These are phyloP conservation scores for Ceratocystis harringtonii DNA, from an alignment of 2,329 filamentous ascomycete species.

Conservation along the genomic window DNA sequence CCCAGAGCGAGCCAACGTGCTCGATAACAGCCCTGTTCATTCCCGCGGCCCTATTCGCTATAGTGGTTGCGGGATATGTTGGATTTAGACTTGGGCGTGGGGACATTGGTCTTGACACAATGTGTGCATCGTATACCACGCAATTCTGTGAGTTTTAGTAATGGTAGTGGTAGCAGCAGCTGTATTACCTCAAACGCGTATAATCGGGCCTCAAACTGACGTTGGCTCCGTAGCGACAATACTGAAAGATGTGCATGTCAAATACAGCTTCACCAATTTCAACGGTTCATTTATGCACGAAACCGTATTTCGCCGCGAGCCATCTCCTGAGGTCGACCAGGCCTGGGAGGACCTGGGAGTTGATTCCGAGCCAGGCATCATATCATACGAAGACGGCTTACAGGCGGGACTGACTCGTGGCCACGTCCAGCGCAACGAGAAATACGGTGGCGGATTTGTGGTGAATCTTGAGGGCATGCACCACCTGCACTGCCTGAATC, in stretches of 20 bases:
- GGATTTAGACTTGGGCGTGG: slow-evolving; percentile 18
- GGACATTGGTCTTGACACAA: slow-evolving; percentile 18
- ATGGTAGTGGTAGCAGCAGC: too few relatives aligned
- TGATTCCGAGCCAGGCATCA: slow-evolving; percentile 33
- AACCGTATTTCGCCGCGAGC: slow-evolving; percentile 36
- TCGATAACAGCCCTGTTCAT: slow-evolving; percentile 12
- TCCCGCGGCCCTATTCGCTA: slow-evolving; percentile 14
- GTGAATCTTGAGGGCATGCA: slow-evolving; percentile 44
- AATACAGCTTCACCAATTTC: slow-evolving; percentile 28
- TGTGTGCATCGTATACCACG: slow-evolving; percentile 25
- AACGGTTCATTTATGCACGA: slow-evolving; percentile 43
- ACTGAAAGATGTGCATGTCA: slow-evolving; percentile 24
- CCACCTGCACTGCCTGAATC: slow-evolving; percentile 46
- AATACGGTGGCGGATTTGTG: slow-evolving; percentile 43
- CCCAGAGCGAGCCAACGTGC: slow-evolving; percentile 4
- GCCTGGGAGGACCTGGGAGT: slow-evolving; percentile 35
- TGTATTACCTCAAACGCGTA: not conserved
- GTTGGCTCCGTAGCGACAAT: slow-evolving; percentile 22
- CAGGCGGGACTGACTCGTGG: slow-evolving; percentile 35
- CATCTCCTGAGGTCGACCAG: slow-evolving; percentile 38
- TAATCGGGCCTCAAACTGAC: not conserved
- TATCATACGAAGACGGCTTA: slow-evolving; percentile 35
- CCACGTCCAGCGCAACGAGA: slow-evolving; percentile 39
- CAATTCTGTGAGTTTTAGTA: slow-evolving; percentile 25
- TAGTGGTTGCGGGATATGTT: slow-evolving; percentile 19